These are phyloP conservation scores for Coemansia sp. DNA, from an alignment of 192 early-diverging fungal genomes.

Conservation along the genomic window DNA sequence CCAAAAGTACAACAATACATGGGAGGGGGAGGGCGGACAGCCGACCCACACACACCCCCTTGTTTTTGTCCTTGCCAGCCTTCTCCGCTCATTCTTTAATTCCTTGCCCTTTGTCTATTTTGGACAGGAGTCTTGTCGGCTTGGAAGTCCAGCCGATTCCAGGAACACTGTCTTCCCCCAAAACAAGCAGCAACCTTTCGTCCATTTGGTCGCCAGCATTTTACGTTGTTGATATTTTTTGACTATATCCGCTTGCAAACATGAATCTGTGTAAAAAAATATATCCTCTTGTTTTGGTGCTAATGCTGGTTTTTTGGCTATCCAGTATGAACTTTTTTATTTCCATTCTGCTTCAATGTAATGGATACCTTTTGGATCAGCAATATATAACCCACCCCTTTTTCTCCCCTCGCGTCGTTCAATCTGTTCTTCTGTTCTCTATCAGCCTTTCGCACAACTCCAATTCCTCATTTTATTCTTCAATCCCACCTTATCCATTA, in stretches of 20 bases:
- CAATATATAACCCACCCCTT: background rate
- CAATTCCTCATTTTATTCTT: background rate
- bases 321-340: background rate
- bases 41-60: background rate
- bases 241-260: background rate
- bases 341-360: background rate
- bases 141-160: constrained; percentile 8
- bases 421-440: background rate
- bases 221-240: background rate
- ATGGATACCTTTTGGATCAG: background rate
- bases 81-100: background rate
- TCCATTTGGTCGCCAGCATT: background rate
- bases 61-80: constrained; percentile 3
- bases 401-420: background rate
- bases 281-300: background rate
- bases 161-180: constrained; percentile 4
- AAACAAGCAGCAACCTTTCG: background rate
- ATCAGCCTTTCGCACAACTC: background rate
- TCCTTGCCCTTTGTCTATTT: background rate
- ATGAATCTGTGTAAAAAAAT: background rate
- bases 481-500: too few species aligned
- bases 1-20: background rate
- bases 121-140: background rate
- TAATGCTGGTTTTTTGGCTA: background rate
- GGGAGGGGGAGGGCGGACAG: background rate